Evolutionary conservation across 495 filamentous ascomycete genomes (phyloP).

Genomic region (Penicillium waksmanii): DNA sequence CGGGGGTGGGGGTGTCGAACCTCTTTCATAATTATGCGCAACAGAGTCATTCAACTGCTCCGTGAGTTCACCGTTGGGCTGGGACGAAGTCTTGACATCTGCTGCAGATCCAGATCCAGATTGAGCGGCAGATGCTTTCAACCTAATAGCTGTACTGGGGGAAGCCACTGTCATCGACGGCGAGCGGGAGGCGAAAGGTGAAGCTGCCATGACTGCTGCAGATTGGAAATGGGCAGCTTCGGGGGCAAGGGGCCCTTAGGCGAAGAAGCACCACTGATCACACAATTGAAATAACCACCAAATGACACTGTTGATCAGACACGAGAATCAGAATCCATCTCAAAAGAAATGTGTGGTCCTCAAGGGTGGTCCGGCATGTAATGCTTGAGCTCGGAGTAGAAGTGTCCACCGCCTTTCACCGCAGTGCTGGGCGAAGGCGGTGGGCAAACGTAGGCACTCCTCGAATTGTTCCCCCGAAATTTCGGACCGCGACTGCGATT

Average conservation of each 20-base stretch:
- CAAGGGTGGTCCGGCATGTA: slow-evolving; percentile 1
- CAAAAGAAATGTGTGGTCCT: not conserved
- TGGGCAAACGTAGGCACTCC: too few relatives aligned
- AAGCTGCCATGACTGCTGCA: slow-evolving; percentile 42
- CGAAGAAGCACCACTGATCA: too few relatives aligned
- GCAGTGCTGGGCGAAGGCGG: too few relatives aligned
- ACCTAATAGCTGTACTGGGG: slow-evolving; percentile 39
- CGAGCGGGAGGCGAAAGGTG: slow-evolving; percentile 44
- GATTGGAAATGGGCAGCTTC: not conserved
- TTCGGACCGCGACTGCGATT: slow-evolving; percentile 25
- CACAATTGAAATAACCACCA: too few relatives aligned
- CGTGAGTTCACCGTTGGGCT: slow-evolving; percentile 61
- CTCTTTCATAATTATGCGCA: slow-evolving; percentile 87
- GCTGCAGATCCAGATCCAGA: slow-evolving; percentile 22
- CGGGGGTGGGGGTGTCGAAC: slow-evolving; percentile 38
- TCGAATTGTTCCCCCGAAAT: slow-evolving; percentile 29
- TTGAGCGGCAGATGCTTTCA: slow-evolving; percentile 42
- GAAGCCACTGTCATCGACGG: slow-evolving; percentile 36
- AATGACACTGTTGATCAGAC: too few relatives aligned
- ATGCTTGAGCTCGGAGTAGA: too few relatives aligned
- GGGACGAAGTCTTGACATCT: slow-evolving; percentile 19
- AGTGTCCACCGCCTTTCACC: too few relatives aligned
- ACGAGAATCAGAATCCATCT: not conserved
- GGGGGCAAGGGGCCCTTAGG: too few relatives aligned
- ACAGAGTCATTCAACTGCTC: slow-evolving; percentile 90